Evolutionary conservation across 2,329 filamentous ascomycete genomes (phyloP), one percentile per base, ranked within the genome.

Genomic region (Pseudogymnoascus sp.): DNA sequence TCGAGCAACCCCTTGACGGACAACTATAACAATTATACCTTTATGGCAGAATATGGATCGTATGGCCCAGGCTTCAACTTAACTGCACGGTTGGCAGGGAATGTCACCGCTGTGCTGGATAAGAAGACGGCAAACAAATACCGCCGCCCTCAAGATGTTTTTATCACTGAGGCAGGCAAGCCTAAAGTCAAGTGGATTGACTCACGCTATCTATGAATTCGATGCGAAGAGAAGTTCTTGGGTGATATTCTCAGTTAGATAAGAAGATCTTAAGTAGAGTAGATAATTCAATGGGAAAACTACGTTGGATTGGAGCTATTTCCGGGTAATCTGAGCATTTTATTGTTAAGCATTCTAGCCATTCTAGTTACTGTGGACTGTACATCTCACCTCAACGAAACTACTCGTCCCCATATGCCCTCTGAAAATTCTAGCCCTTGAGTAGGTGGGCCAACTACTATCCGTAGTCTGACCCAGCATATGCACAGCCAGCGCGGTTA

Each of bases 21-120:
- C 59, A 33, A 46, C 26, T 70, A 69, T 62, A 3, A 75, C 72
- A 7, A 79, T 77, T 65, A 75, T 74, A 60, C 82, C 0, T 71
- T 81, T 1, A 80, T 82, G 79, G 82, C 80, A 0, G 82, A 84
- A 71, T 84, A 81, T 67, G 70, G 74, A 60, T 71, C 75, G 38
- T 80, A 72, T 64, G 83, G 83, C 0, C 79, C 81, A 0, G 82
- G 82, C 0, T 83, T 77, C 70, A 81, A 84, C 68, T 68, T 69
- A 7, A 79, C 77, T 56, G 46, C 26, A 4, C 46, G 46, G 7
- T 4, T 56, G 0, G 82, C 74, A 0, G 71, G 81, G 13, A 61
- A 76, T 62, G 69, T 82, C 26, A 78, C 77, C 5, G 77, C 72
- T 15, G 72, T 79, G 44, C 70, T 83, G 70, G 73, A 70, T 17